These are phyloP conservation scores for Didymella segeticola DNA, from an alignment of 2,329 filamentous ascomycete genomes.

Conservation along the genomic window DNA sequence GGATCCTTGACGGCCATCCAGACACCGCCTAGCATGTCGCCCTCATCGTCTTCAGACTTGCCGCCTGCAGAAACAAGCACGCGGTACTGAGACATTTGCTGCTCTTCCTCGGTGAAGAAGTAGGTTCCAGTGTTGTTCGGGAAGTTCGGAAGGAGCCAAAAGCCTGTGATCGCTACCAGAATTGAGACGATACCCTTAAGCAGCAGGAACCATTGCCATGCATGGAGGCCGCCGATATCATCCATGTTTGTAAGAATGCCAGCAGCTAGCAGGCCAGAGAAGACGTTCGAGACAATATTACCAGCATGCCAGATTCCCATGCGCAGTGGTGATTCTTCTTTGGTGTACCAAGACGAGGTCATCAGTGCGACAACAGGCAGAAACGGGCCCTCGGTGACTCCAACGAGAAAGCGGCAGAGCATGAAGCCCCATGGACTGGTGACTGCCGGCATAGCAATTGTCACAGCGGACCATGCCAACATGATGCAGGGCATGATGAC, in stretches of 20 bases:
- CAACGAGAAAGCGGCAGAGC: conserved; percentile 47
- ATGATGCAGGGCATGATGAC: conserved; percentile 49
- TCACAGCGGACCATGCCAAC: conserved; percentile 52
- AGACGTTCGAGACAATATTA: conserved; percentile 55
- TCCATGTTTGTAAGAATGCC: conserved; percentile 56
- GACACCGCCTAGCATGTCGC: conserved; percentile 47
- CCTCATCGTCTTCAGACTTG: conserved; percentile 47
- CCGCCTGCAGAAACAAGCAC: conserved; percentile 43
- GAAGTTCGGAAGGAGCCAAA: conserved; percentile 34
- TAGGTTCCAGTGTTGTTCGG: conserved; percentile 14
- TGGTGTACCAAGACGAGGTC: conserved; percentile 57
- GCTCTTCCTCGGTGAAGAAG: conserved; percentile 11
- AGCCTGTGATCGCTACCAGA: conserved; percentile 38
- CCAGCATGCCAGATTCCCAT: conserved; percentile 58
- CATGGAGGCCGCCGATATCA: conserved; percentile 43
- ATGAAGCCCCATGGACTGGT: conserved; percentile 42
- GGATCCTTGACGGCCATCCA: conserved; percentile 46
- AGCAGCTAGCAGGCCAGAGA: conserved; percentile 55
- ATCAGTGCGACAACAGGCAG: conserved; percentile 49
- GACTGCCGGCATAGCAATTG: conserved; percentile 53
- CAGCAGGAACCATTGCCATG: conserved; percentile 57
- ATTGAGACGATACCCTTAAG: conserved; percentile 64
- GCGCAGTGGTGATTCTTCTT: conserved; percentile 52
- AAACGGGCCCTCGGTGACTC: conserved; percentile 50
- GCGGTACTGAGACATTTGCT: conserved; percentile 36